These are phyloP conservation scores for Colletotrichum shisoi DNA, from an alignment of 2,329 filamentous ascomycete species.

Conservation along the genomic window DNA sequence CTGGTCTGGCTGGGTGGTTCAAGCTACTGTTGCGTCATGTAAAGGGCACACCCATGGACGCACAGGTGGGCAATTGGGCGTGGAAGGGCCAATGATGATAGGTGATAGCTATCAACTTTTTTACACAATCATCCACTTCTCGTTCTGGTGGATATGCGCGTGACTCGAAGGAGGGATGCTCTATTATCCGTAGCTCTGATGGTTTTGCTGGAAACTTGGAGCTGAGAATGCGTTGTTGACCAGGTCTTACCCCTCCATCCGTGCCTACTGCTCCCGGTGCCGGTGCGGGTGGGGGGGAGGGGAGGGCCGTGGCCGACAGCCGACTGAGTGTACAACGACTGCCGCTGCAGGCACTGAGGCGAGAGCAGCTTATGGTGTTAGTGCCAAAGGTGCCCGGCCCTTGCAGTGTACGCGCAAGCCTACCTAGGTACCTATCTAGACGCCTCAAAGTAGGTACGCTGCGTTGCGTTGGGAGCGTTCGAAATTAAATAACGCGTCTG, in stretches of 20 bases:
- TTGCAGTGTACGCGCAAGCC: neutral
- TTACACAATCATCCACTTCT: slow-evolving; percentile 21
- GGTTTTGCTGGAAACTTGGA: slow-evolving; percentile 1
- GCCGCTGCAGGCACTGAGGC: neutral
- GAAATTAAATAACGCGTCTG: no score
- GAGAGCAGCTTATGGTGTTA: neutral
- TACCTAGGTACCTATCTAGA: no score
- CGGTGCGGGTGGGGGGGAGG: slow-evolving; percentile 8
- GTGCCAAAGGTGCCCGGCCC: neutral
- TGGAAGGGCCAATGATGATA: neutral
- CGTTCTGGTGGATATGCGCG: slow-evolving; percentile 18
- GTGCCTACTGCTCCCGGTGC: slow-evolving; percentile 22
- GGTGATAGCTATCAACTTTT: neutral
- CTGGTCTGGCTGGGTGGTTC: neutral
- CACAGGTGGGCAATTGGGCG: slow-evolving; percentile 12
- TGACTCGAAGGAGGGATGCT: slow-evolving; percentile 12
- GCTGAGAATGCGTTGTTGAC: slow-evolving; percentile 6
- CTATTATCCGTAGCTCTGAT: neutral
- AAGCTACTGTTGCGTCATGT: slow-evolving; percentile 33
- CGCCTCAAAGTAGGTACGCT: no score
- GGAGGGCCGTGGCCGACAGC: slow-evolving; percentile 3
- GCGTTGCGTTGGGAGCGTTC: no score
- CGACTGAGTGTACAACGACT: slow-evolving; percentile 4
- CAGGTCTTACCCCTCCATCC: slow-evolving; percentile 14
- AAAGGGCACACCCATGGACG: slow-evolving; percentile 26